Evolutionary conservation across 1,139 yeast species (phyloP).

Genomic region (Debaryomyces psychrophilus): DNA sequence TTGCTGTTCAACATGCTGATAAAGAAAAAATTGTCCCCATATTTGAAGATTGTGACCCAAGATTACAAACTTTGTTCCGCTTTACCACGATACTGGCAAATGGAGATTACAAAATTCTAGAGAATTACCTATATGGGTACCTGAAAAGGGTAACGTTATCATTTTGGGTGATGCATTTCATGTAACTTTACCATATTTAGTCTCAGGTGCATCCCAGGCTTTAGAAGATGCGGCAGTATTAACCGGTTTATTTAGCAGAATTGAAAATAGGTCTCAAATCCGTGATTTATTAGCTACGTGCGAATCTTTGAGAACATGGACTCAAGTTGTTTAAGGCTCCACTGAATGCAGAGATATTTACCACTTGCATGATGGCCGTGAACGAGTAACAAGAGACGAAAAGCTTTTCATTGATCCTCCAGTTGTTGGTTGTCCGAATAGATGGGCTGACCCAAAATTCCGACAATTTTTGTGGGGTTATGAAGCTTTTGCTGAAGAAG

Average conservation of each 20-base stretch:
- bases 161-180: constrained; percentile 44
- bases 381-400: constrained; percentile 25
- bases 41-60: constrained; percentile 35
- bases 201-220: constrained; percentile 46
- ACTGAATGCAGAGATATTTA: constrained; percentile 25
- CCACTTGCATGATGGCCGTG: constrained; percentile 30
- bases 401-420: constrained; percentile 18
- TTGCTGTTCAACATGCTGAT: constrained; percentile 22
- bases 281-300: constrained; percentile 17
- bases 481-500: constrained; percentile 29
- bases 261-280: constrained; percentile 18
- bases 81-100: constrained; percentile 27
- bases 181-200: constrained; percentile 44
- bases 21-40: constrained; percentile 27
- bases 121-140: constrained; percentile 28
- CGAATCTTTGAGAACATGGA: constrained; percentile 27
- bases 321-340: constrained; percentile 27
- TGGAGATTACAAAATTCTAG: constrained; percentile 33
- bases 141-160: constrained; percentile 24
- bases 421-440: constrained; percentile 26
- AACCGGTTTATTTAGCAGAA: constrained; percentile 17
- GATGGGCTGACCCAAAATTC: constrained; percentile 32
- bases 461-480: constrained; percentile 28
- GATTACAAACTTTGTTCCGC: constrained; percentile 22
- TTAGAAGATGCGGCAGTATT: constrained; percentile 34